A percentile compares a stretch with the other conserved stretches of the same genome.
Conservation (phyloP, 1,139 yeast species). For the Tardiomyces depauwii region DNA sequence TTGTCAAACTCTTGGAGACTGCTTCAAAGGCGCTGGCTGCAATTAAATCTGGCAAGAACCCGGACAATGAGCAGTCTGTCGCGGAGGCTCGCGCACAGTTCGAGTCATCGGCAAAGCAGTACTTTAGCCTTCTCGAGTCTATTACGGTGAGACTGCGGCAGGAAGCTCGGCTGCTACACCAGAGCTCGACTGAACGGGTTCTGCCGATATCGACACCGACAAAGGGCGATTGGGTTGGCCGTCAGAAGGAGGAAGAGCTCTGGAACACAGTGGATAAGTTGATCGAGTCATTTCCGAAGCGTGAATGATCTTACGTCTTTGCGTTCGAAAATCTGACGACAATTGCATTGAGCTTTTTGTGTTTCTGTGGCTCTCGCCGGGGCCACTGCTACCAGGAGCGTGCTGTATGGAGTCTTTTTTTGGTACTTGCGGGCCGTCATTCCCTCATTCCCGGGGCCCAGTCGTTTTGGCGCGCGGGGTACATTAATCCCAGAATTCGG, state of each 20-base stretch:
- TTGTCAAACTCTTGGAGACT: not conserved
- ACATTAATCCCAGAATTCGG: too few relatives aligned
- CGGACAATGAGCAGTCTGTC: not conserved
- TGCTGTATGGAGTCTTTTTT: too few relatives aligned
- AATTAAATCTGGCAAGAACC: not conserved
- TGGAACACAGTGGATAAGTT: conserved; percentile 17
- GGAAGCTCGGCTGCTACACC: conserved; percentile 29
- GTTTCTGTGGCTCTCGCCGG: too few relatives aligned
- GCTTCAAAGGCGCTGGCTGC: not conserved
- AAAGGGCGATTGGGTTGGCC: conserved; percentile 27
- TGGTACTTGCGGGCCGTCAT: too few relatives aligned
- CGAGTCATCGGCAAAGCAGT: conserved; percentile 18
- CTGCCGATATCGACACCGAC: conserved; percentile 25
- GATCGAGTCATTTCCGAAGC: not conserved
- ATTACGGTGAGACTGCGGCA: conserved; percentile 30
- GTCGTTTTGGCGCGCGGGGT: too few relatives aligned
- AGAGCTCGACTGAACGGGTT: conserved; percentile 29
- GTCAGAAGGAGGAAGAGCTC: conserved; percentile 22
- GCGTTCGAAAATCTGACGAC: too few relatives aligned
- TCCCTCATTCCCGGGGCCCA: too few relatives aligned
- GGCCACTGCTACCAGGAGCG: too few relatives aligned
- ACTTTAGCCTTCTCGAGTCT: conserved; percentile 22
- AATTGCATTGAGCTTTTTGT: too few relatives aligned
- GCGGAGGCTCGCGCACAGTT: conserved; percentile 23
- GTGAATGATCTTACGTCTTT: conserved; percentile 1